Base-by-base conservation (phyloP, 768 basidiomycete genomes). In the Boletus coccyginus region DNA sequence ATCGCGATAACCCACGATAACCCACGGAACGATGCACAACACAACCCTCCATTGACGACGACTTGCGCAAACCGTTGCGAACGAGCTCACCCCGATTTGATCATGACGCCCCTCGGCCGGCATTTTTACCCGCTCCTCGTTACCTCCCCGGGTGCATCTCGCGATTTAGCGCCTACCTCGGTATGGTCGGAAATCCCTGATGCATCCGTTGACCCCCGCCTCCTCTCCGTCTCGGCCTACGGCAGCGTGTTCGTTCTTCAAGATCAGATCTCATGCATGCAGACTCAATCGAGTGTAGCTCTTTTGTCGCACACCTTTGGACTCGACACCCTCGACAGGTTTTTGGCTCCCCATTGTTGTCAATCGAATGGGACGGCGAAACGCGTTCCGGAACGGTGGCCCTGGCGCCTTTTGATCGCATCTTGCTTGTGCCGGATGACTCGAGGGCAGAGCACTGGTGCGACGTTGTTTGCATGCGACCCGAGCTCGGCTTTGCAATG, bases 141-240 rank as follows among this genome's bases (percentile, higher is more conserved):
- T 43, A 12, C n/a, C 44, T 49, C 39, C 47, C 58, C 43, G 47
- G 43, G 32, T 21, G 21, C 38, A 40, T 48, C 59, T 50, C 11
- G 51, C 8, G 43, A 49, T 55, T 55, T 46, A 50, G 21, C 32
- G 47, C 59, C 42, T 29, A 38, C 44, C 24, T 46, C 16, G 51
- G 55, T 49, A 47, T 47, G 45, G 58, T 38, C 33, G 56, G 56
- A 59, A 58, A 38, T 52, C 44, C 32, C 12, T 14, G 47, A 50
- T 55, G 58, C 7, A 31, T 16, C 33, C 38, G 46, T 60, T 19
- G 58, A 45, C 42, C 58, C 57, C 46, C 29, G 0, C 14, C 9
- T 32, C 3, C 27, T 5, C 5, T 27, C 27, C 35, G 29, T 5
- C 36, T 21, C n/a, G 39, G 54, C 24, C 38, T 16, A 10, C 10